phyloP scores from a whole-genome alignment of 495 filamentous ascomycete genomes.

The Bombardia bombarda region DNA sequence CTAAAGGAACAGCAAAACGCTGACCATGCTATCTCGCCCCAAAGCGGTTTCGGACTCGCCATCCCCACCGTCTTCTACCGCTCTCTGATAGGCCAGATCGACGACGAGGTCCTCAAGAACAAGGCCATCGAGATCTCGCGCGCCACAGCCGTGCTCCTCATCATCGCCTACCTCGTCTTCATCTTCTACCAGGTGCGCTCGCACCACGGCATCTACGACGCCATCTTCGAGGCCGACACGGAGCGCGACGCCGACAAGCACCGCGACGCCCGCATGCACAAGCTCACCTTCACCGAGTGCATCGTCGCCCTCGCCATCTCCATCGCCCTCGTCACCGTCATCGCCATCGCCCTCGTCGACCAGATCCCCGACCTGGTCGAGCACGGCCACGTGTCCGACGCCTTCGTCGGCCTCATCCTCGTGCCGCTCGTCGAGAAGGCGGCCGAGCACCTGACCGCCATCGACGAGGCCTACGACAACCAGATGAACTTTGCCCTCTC shows the following conservation, averaged over 20 bases:
- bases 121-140: slow-evolving; percentile 62
- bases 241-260: slow-evolving; percentile 59
- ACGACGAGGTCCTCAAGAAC: slow-evolving; percentile 30
- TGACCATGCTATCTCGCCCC: slow-evolving; percentile 3
- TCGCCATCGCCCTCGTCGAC: slow-evolving; percentile 73
- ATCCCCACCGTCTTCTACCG: slow-evolving; percentile 73
- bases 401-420: slow-evolving; percentile 71
- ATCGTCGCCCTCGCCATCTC: slow-evolving; percentile 58
- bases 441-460: slow-evolving; percentile 79
- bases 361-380: slow-evolving; percentile 70
- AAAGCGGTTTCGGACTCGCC: slow-evolving; percentile 64
- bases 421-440: slow-evolving; percentile 86
- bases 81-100: slow-evolving; percentile 39
- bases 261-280: slow-evolving; percentile 50
- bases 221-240: slow-evolving; percentile 60
- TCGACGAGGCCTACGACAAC: slow-evolving; percentile 88
- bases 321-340: slow-evolving; percentile 67
- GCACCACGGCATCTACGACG: slow-evolving; percentile 69
- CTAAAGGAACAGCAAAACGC: too few relatives aligned
- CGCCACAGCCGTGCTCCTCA: slow-evolving; percentile 66
- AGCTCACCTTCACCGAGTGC: slow-evolving; percentile 75
- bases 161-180: slow-evolving; percentile 72
- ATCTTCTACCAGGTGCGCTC: slow-evolving; percentile 75
- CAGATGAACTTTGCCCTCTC: slow-evolving; percentile 87
- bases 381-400: slow-evolving; percentile 58